Evolutionary conservation across 805 yeast genomes (phyloP), one percentile per base, ranked within the genome.

Genomic region (Schwanniomyces yamadae): DNA sequence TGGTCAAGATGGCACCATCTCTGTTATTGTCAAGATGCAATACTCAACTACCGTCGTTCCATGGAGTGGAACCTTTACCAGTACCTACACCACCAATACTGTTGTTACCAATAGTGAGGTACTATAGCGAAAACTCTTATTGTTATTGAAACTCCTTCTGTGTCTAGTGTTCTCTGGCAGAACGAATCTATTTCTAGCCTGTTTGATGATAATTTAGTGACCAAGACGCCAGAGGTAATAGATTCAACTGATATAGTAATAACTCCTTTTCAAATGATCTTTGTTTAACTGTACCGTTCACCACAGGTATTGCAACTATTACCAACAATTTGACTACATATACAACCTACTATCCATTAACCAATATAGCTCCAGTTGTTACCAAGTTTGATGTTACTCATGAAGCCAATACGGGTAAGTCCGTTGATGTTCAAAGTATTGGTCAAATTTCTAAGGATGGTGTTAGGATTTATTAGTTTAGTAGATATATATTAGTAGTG

Each of bases 341-440:
- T 55, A 60, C 70, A 40, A 63, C 69, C 26, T 53, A 50, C 49
- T 61, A 68, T 42, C 69, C 70, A 38, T 41, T 45, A n/a, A 29
- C 33, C 4, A 23, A n/a, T 8, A 14, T 15, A 10, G 20, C 5
- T 5, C 16, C 12, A 24, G 20, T 16, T 18, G 23, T 19, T n/a
- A 6, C 22, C 14, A 18, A 15, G 7, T n/a, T n/a, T 15, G 28
- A 8, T n/a, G n/a, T n/a, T n/a, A n/a, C n/a, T n/a, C n/a, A n/a
- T n/a, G n/a, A n/a, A n/a, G n/a, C n/a, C n/a, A n/a, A n/a, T n/a
- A n/a, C n/a, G n/a, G n/a, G n/a, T n/a, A n/a, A n/a, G n/a, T n/a
- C n/a, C n/a, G n/a, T n/a, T n/a, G 5, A 5, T 13, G 10, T 23
- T 23, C 25, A 23, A 23, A 23, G 13, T 9, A 23, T 13, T 4